phyloP scores from a whole-genome alignment of 345 rosid genomes.

The Salix viminalis region DNA sequence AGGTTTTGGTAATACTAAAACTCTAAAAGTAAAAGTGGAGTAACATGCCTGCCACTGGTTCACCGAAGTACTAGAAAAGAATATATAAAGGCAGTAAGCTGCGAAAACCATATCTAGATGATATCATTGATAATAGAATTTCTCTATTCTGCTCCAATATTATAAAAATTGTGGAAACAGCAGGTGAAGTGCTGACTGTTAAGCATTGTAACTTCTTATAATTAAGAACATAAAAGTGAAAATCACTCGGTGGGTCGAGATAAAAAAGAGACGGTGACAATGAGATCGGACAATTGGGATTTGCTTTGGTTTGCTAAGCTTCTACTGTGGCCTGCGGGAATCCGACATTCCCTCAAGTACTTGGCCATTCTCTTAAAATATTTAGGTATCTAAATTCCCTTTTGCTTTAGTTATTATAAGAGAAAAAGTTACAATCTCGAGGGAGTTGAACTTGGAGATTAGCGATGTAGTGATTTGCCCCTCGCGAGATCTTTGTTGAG shows the following conservation, averaged over 20 bases:
- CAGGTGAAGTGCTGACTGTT: constrained; percentile 27
- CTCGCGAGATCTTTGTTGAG: constrained; percentile 29
- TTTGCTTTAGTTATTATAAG: constrained; percentile 14
- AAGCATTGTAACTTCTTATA: constrained; percentile 22
- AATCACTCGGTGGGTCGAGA: constrained; percentile 23
- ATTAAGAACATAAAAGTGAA: constrained; percentile 5
- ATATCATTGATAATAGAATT: constrained; percentile 30
- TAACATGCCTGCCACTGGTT: constrained; percentile 51
- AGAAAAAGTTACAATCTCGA: constrained; percentile 44
- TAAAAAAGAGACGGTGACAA: constrained; percentile 7
- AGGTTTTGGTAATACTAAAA: constrained; percentile 7
- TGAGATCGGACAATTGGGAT: constrained; percentile 15
- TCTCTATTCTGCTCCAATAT: background rate
- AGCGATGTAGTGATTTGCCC: constrained; percentile 23
- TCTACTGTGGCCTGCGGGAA: constrained; percentile 34
- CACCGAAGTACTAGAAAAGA: constrained; percentile 34
- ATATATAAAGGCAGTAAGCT: constrained; percentile 38
- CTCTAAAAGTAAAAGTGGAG: constrained; percentile 19
- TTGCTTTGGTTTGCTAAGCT: constrained; percentile 27
- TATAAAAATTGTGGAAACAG: background rate
- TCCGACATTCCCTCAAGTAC: constrained; percentile 49
- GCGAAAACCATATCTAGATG: constrained; percentile 36
- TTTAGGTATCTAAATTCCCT: constrained; percentile 19
- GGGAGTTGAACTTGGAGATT: constrained; percentile 32
- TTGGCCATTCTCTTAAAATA: constrained; percentile 18